phyloP scores from a whole-genome alignment of 345 rosid species.

The Sisymbrium altissimum region DNA sequence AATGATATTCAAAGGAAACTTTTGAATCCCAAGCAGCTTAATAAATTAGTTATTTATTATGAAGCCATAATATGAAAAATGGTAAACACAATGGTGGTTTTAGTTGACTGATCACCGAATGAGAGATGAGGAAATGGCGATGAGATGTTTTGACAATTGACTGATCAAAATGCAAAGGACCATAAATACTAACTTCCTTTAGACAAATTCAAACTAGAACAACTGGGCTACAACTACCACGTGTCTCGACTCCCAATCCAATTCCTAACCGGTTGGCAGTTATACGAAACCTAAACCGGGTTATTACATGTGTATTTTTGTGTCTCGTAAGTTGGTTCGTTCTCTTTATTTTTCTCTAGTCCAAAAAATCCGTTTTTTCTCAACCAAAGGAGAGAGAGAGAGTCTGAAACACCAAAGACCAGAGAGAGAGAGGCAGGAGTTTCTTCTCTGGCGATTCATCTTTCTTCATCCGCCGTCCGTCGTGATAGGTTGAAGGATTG shows the following conservation, averaged over 20 bases:
- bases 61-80: too few species aligned
- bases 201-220: slow-evolving; percentile 1
- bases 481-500: neutral
- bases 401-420: neutral
- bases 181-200: neutral
- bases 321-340: neutral
- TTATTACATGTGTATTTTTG: neutral
- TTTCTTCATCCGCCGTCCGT: neutral
- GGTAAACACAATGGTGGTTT: neutral
- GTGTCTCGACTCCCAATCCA: neutral
- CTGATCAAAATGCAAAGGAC: neutral
- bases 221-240: neutral
- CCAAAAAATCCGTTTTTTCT: slow-evolving; percentile 2
- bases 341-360: neutral
- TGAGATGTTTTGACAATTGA: too few species aligned
- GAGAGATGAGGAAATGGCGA: neutral
- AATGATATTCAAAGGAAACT: too few species aligned
- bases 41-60: too few species aligned
- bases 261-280: slow-evolving; percentile 5
- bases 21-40: too few species aligned
- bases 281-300: too few species aligned
- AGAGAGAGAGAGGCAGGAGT: neutral
- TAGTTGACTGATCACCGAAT: neutral
- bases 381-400: slow-evolving; percentile 8
- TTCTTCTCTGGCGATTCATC: neutral